Evolutionary conservation across 2,329 filamentous ascomycete species (phyloP), one percentile per base, ranked within the genome.

Genomic region (Aspergillus texensis): DNA sequence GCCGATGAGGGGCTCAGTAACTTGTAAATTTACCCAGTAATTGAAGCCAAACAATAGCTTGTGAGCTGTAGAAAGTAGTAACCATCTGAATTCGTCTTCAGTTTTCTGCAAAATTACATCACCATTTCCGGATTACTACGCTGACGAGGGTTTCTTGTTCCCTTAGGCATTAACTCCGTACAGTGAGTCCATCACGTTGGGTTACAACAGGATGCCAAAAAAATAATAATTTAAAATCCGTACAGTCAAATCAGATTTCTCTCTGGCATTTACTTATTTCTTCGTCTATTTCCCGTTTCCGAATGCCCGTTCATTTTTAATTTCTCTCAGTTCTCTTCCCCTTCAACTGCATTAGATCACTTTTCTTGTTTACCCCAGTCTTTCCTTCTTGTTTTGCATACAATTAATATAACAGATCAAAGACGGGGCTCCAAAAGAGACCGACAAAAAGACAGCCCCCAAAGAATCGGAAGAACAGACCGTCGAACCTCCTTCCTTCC

Each of bases 41-140:
- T 8, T 30, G 46, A 50, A 16, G 45, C 24, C 21, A 16, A 28
- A 46, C 21, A 48, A 11, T 24, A 24, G n/a, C n/a, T 45, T 11
- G 10, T 3, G 3, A 41, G 39, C n/a, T 12, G 32, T 34, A 34
- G 12, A 6, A 16, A 41, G 6, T 41, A 19, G 36, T 50, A 26
- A 12, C 34, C 21, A 24, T 11, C 52, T 34, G 19, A 16, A 54
- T 34, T 34, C 32, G 30, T 36, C 30, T 54, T 54, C 16, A 12
- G n/a, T n/a, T 8, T 16, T 39, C 32, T 39, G 30, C 32, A 36
- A 26, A 55, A 55, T 55, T 55, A 55, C 52, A 55, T 55, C 52
- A 55, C 32, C 52, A 55, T 55, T 54, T 19, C 14, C 9, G 12
- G n/a, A 19, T n/a, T 54, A 24, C 32, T 36, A 30, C 50, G 14